Base-by-base conservation (phyloP, 495 filamentous ascomycete genomes). In the Penicillium parvum region DNA sequence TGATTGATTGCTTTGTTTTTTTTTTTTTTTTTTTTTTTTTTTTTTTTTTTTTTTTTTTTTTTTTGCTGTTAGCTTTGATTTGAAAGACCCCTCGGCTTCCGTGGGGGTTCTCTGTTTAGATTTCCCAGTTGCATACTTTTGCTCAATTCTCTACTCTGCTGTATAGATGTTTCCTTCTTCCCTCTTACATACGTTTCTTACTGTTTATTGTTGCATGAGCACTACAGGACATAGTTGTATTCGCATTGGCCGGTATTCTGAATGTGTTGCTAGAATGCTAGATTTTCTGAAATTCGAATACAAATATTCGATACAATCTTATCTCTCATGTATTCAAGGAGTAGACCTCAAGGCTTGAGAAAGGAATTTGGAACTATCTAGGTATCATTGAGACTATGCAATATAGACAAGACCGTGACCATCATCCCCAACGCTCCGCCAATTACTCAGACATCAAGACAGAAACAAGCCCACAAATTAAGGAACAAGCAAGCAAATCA, bases 391-490 rank as follows among this genome's bases (percentile, higher is more conserved):
- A 15, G 1, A 30, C 8, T 11, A 9, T 27, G 2, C 8, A 30
- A 30, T 41, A 35, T 30, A 41, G 32, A 47, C 45, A 43, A 33
- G 23, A 23, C 16, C 7, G n/a, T n/a, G n/a, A n/a, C 26, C 43
- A 18, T 39, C 32, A 40, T 39, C 37, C 14, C 25, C 33, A 42
- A 26, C 18, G 41, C n/a, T n/a, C n/a, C n/a, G n/a, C n/a, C 37
- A 45, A 48, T 21, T 30, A 40, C 16, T 55, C n/a, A 37, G 43
- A 32, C 32, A 48, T 30, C 25, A 47, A 45, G 14, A 27, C 38
- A 49, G 16, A 27, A 20, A 11, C 26, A 37, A 30, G 10, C 11
- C 29, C 14, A 25, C 21, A 26, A 37, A 20, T 19, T 16, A 38
- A 34, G 10, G 10, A 27, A 25, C 32, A 22, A 35, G 23, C 19